These are phyloP conservation scores for Geotrichum restrictum DNA, from an alignment of 1,139 yeast genomes.

Conservation along the genomic window DNA sequence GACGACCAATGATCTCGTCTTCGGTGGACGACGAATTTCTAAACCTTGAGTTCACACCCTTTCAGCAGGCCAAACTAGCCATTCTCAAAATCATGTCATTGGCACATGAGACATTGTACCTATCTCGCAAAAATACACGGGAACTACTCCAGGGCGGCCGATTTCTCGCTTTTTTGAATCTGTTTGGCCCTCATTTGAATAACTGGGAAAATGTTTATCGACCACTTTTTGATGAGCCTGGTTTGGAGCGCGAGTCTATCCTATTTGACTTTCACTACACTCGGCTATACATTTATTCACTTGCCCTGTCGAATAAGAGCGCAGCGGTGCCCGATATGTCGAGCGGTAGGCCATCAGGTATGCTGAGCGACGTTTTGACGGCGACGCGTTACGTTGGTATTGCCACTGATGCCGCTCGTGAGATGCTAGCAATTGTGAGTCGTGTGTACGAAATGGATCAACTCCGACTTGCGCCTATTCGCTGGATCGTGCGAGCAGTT, in stretches of 20 bases:
- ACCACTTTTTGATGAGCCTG: conserved; percentile 50
- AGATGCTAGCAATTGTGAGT: conserved; percentile 66
- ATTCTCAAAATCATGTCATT: conserved; percentile 72
- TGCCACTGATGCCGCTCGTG: conserved; percentile 83
- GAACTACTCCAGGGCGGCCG: conserved; percentile 48
- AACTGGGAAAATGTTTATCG: conserved; percentile 71
- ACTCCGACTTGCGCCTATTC: conserved; percentile 75
- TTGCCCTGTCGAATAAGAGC: conserved; percentile 56
- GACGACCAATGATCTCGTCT: conserved; percentile 38
- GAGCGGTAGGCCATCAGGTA: conserved; percentile 24
- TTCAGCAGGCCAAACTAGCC: conserved; percentile 76
- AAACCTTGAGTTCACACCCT: conserved; percentile 49
- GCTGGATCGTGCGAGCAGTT: conserved; percentile 88
- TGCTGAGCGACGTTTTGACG: conserved; percentile 52
- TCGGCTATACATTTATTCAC: conserved; percentile 73
- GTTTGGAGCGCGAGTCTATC: conserved; percentile 65
- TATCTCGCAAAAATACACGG: conserved; percentile 38
- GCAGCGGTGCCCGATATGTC: conserved; percentile 13
- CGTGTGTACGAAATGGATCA: conserved; percentile 60
- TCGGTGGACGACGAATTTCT: conserved; percentile 35
- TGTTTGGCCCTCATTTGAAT: conserved; percentile 70
- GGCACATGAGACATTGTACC: conserved; percentile 80
- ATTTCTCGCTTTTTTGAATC: conserved; percentile 64
- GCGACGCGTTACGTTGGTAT: conserved; percentile 74
- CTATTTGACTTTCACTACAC: conserved; percentile 82